A percentile compares a stretch with the other conserved stretches of the same genome.
phyloP scores from a whole-genome alignment of 75 land plant species.

The Cunninghamia lanceolata region DNA sequence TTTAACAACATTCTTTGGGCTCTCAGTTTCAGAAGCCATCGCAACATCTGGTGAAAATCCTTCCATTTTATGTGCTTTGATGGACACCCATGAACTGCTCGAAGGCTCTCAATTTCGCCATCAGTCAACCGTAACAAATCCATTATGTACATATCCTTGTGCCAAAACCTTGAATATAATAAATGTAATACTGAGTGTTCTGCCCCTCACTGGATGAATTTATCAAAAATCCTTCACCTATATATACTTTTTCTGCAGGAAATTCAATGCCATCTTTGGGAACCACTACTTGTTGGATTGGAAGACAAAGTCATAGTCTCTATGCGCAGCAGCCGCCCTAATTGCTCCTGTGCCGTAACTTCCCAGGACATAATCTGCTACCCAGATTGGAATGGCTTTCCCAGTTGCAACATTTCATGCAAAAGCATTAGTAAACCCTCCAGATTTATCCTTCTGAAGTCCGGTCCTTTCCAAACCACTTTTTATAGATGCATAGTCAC shows the following conservation, averaged over 20 bases:
- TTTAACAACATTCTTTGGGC: no score
- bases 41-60: no score
- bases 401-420: slow-evolving; percentile 80
- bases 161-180: slow-evolving; percentile 96
- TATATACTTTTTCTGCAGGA: slow-evolving; percentile 45
- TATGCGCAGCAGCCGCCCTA: slow-evolving; percentile 97
- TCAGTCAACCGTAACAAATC: no score
- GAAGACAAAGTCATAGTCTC: slow-evolving; percentile 89
- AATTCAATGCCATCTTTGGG: slow-evolving; percentile 31
- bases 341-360: slow-evolving; percentile 99
- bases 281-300: slow-evolving; percentile 55
- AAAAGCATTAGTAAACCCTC: slow-evolving; percentile 78
- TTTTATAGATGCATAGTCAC: slow-evolving; percentile 71
- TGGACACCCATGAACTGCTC: no score
- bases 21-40: no score
- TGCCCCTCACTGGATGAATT: slow-evolving; percentile 91
- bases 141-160: no score
- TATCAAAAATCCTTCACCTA: slow-evolving; percentile 62
- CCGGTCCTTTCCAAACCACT: slow-evolving; percentile 96
- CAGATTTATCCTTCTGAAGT: slow-evolving; percentile 95
- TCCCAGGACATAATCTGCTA: slow-evolving; percentile 96
- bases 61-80: no score
- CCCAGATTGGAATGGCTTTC: slow-evolving; percentile 89
- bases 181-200: slow-evolving; percentile 96
- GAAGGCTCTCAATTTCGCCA: no score